phyloP scores from a whole-genome alignment of 2,329 filamentous ascomycete genomes.

The Eurotiales sp. region DNA sequence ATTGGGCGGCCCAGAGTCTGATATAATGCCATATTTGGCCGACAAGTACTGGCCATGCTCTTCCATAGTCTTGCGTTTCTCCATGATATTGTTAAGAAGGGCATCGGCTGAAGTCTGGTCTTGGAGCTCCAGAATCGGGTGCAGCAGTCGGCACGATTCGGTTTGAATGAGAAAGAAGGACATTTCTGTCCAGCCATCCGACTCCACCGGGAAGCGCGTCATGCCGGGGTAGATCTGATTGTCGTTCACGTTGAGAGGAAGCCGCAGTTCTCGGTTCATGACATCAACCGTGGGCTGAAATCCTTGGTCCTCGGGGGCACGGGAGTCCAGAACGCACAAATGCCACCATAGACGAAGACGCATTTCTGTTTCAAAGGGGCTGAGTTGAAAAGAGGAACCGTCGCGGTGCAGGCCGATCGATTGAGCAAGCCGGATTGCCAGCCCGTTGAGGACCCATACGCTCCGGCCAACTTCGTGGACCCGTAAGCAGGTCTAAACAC shows the following conservation, averaged over 20 bases:
- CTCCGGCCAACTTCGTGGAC: conserved; percentile 42
- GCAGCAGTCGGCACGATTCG: conserved; percentile 18
- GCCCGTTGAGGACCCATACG: conserved; percentile 55
- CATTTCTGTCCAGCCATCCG: conserved; percentile 17
- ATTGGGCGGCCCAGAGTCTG: not conserved
- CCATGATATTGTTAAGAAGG: conserved; percentile 11
- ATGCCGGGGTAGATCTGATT: conserved; percentile 17
- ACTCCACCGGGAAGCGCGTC: conserved; percentile 15
- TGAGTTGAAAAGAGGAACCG: conserved; percentile 48
- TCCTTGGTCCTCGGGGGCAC: conserved; percentile 58
- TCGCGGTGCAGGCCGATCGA: conserved; percentile 60
- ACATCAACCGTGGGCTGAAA: conserved; percentile 59
- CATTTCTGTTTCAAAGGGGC: conserved; percentile 59
- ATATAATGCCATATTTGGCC: conserved; percentile 14
- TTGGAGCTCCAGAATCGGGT: conserved; percentile 16
- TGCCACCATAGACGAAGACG: conserved; percentile 60
- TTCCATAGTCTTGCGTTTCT: conserved; percentile 6
- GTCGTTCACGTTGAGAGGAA: conserved; percentile 42
- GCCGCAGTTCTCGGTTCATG: conserved; percentile 28
- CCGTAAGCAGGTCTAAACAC: conserved; percentile 53
- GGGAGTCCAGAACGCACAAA: conserved; percentile 45
- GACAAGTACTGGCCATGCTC: conserved; percentile 11
- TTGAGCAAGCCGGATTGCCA: conserved; percentile 57
- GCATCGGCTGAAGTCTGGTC: conserved; percentile 12
- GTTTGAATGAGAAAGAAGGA: conserved; percentile 22